These are phyloP conservation scores for Volvariella surrecta DNA, from an alignment of 1,284 basidiomycete species.

Conservation along the genomic window DNA sequence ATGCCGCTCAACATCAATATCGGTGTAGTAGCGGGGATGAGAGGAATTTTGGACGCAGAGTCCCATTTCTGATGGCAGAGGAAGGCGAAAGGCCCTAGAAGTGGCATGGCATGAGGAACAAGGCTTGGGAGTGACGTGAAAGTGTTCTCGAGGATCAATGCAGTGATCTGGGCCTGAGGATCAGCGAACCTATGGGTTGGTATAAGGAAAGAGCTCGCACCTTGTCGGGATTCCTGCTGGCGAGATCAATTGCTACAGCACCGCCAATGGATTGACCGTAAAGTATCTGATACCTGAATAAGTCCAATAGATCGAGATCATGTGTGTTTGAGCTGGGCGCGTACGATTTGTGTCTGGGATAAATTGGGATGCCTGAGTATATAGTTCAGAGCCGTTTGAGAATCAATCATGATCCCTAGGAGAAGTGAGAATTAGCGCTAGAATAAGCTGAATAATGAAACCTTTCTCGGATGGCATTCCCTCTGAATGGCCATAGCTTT, in stretches of 20 bases:
- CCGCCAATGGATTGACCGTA: slow-evolving; percentile 97
- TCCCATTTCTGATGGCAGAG: slow-evolving; percentile 92
- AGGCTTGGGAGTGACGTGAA: slow-evolving; percentile 78
- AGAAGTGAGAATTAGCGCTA: background rate
- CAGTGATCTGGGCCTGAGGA: slow-evolving; percentile 43
- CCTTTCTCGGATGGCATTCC: slow-evolving; percentile 82
- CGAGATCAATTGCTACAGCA: slow-evolving; percentile 89
- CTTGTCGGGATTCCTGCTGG: slow-evolving; percentile 67
- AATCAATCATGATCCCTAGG: slow-evolving; percentile 71
- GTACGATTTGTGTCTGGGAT: slow-evolving; percentile 58
- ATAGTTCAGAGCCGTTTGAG: slow-evolving; percentile 76
- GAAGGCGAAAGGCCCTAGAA: slow-evolving; percentile 71
- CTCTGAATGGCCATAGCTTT: slow-evolving; percentile 79
- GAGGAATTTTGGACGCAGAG: slow-evolving; percentile 60
- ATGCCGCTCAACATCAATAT: slow-evolving; percentile 84
- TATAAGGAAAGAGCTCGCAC: slow-evolving; percentile 24
- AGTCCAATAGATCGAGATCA: slow-evolving; percentile 11
- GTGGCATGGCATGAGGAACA: slow-evolving; percentile 76
- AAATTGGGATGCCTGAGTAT: slow-evolving; percentile 64
- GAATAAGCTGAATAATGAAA: slow-evolving; percentile 12
- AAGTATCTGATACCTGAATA: slow-evolving; percentile 40
- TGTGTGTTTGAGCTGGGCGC: slow-evolving; percentile 11
- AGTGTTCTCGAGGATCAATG: slow-evolving; percentile 90
- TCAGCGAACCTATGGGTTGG: background rate
- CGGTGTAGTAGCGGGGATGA: slow-evolving; percentile 64